Evolutionary conservation across 1,139 yeast genomes (phyloP).

Genomic region (Yamadazyma membranifaciens): DNA sequence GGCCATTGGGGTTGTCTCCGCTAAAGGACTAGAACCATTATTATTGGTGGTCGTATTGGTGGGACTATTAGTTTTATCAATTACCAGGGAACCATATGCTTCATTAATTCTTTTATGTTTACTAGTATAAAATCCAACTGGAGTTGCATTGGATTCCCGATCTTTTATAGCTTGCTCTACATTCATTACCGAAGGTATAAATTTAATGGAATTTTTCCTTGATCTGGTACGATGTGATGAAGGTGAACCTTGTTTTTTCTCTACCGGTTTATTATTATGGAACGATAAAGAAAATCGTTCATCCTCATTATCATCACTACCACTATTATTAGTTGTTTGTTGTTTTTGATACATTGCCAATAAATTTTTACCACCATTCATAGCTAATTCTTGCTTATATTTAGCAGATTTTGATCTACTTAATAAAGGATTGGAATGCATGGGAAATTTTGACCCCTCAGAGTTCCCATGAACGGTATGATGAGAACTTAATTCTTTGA

Average conservation of each 20-base stretch:
- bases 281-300: constrained; percentile 26
- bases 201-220: constrained; percentile 31
- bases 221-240: constrained; percentile 15
- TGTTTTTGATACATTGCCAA: constrained; percentile 28
- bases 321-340: constrained; percentile 11
- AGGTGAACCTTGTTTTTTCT: constrained; percentile 9
- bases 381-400: constrained; percentile 19
- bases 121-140: constrained; percentile 14
- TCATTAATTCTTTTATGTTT: background rate
- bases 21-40: background rate
- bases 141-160: constrained; percentile 12
- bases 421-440: constrained; percentile 16
- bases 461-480: background rate
- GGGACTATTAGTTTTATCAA: background rate
- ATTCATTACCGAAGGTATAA: constrained; percentile 26
- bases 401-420: constrained; percentile 32
- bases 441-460: constrained; percentile 8
- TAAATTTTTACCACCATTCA: constrained; percentile 23
- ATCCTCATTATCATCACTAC: constrained; percentile 10
- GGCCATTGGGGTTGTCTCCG: too few relatives aligned
- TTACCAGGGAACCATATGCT: background rate
- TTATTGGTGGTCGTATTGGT: background rate
- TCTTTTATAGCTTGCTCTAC: constrained; percentile 9
- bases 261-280: constrained; percentile 7
- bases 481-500: constrained; percentile 18